Evolutionary conservation across 192 early-diverging fungal genomes (phyloP), one percentile per base, ranked within the genome.

Genomic region (Linnemannia exigua): DNA sequence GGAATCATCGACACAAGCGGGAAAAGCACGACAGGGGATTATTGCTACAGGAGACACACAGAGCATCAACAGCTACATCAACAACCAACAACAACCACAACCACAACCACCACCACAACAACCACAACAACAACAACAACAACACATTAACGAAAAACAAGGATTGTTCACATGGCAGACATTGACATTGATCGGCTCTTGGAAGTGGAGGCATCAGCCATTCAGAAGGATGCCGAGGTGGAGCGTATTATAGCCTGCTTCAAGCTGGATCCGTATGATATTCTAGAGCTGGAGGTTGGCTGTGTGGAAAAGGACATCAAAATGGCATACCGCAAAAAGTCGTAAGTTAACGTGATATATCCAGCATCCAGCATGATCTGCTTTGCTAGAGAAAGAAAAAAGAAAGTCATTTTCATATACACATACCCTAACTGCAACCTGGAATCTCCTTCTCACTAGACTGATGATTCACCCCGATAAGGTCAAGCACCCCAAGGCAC

Each of bases 401-500:
- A 46, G n/a, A n/a, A n/a, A n/a, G n/a, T 6, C 38, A 15, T 3
- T 44, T 9, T 25, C 1, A 52, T 31, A 16, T 19, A 54, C 17
- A 48, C 52, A 46, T 28, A 38, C 48, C 8, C 1, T 8, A 78
- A 11, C 33, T 70, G 15, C 58, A 61, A 61, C 25, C n/a, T 7
- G 20, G 63, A 38, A 31, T 41, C n/a, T 71, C 22, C 70, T 72
- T 67, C 4, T 19, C 0, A 37, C 15, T 79, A 86, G 84, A 17
- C 82, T 93, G 17, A 90, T 91, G 88, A 91, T 93, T 66, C 92
- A 93, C 75, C 92, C 92, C 1, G 92, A 93, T 69, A 93, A 93
- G 74, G 88, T 90, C 22, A 85, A 91, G 36, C 92, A 93, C 73
- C 87, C 89, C 0, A 52, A 79, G 33, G 90, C 92, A 50, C 79